These are phyloP conservation scores for Chaetomium tenue DNA, from an alignment of 495 filamentous ascomycete species.

Conservation along the genomic window DNA sequence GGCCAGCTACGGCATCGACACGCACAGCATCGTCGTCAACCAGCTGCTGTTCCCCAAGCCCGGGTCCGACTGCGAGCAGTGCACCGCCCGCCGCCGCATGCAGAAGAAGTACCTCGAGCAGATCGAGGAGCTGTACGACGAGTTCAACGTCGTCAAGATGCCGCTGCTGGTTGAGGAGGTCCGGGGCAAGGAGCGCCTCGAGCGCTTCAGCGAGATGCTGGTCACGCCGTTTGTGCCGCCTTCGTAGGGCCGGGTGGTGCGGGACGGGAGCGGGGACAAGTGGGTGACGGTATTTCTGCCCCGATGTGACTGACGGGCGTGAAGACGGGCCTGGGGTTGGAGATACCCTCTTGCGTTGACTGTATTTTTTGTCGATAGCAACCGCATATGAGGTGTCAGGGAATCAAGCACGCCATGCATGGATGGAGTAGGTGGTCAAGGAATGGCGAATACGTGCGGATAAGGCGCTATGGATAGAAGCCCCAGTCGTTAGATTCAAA, in stretches of 20 bases:
- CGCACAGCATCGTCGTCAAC: slow-evolving; percentile 96
- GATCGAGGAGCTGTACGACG: slow-evolving; percentile 97
- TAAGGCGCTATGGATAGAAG: not conserved
- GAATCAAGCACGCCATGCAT: not conserved
- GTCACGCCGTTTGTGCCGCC: slow-evolving; percentile 81
- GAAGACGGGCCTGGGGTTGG: not conserved
- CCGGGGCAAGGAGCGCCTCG: slow-evolving; percentile 87
- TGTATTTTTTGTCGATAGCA: not conserved
- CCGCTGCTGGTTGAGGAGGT: slow-evolving; percentile 93
- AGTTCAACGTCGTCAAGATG: slow-evolving; percentile 99
- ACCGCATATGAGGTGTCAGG: not conserved
- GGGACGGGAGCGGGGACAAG: too few relatives aligned
- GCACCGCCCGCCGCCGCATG: slow-evolving; percentile 93
- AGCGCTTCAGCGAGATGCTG: slow-evolving; percentile 92
- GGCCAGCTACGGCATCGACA: slow-evolving; percentile 89
- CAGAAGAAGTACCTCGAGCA: slow-evolving; percentile 99
- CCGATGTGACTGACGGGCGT: too few relatives aligned
- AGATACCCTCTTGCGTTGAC: slow-evolving; percentile 3
- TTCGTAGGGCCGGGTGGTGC: slow-evolving; percentile 32
- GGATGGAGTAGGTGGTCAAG: too few relatives aligned
- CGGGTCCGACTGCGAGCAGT: slow-evolving; percentile 87
- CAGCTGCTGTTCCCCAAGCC: slow-evolving; percentile 91
- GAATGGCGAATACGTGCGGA: not conserved
- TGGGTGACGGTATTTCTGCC: too few relatives aligned
- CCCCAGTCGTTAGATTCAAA: not conserved